Base-by-base conservation (phyloP, 257 asterid genomes). In the Solanum tarijense region DNA sequence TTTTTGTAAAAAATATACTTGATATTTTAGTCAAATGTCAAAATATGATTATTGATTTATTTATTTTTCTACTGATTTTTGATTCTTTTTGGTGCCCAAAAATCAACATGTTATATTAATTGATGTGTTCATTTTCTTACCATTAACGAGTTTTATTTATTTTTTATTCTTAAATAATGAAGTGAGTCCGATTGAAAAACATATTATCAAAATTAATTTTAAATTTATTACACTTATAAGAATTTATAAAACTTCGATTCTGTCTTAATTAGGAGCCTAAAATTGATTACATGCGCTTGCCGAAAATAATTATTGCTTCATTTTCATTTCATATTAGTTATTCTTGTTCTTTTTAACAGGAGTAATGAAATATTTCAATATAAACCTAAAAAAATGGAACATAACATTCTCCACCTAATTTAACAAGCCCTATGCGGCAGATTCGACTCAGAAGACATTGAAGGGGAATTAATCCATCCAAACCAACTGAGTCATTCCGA, bases 351-450 rank as follows among this genome's bases (percentile, higher is more conserved):
- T 55, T 48, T 7, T 55, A 20, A 20, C 11, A 20, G 12, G 66
- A 58, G 12, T 20, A 58, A 58, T 58, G 66, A 58, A 58, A 58
- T 58, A 20, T 58, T 58, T 20, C 2, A 58, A 58, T 58, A 58
- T 20, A 58, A 58, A 58, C 9, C 66, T 58, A 58, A 20, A 58
- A 55, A 58, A 7, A 3, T 20, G 11, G 55, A 46, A 46, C 55
- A 2, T 48, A 16, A 16, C 60, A 48, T 48, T 5, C 23, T 48
- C 60, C 60, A 48, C 23, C 60, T 5, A 14, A 48, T 48, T 48
- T 13, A 46, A 46, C 58, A 55, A 18, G n/a, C 0, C 0, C 2
- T 55, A 55, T 55, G 0, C 0, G 25, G 0, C 10, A 55, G 2
- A 55, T 7, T 55, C 5, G 5, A 55, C 1, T 18, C 65, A 55